Conservation (phyloP, 345 rosid genomes). For the Pistacia integerrima region DNA sequence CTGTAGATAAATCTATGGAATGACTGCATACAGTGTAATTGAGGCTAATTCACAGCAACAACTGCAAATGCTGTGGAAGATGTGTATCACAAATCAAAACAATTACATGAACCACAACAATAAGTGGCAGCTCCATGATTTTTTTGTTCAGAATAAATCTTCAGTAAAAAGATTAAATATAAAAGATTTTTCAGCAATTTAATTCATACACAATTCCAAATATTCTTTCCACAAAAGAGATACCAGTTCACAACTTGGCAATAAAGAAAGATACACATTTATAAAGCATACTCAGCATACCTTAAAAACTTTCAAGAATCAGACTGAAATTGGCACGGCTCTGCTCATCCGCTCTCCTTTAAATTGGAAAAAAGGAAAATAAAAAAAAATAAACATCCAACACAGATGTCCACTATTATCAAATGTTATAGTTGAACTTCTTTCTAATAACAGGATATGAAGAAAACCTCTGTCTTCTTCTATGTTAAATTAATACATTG, state of each 20-base stretch:
- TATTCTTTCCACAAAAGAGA: neutral
- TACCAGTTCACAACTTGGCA: neutral
- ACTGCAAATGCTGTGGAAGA: too few species aligned
- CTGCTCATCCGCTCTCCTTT: constrained; percentile 4
- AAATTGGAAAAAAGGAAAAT: too few species aligned
- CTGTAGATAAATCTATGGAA: too few species aligned
- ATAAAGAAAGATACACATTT: neutral
- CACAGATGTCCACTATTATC: too few species aligned
- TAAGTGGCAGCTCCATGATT: too few species aligned
- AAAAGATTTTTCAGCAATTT: neutral
- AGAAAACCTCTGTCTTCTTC: neutral
- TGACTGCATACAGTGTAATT: too few species aligned
- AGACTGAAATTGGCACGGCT: neutral
- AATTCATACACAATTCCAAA: neutral
- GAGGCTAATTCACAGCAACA: too few species aligned
- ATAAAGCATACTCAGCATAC: neutral
- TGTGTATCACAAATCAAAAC: too few species aligned
- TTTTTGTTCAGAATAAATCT: too few species aligned
- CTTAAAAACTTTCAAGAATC: neutral
- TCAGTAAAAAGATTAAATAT: neutral
- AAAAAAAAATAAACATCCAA: too few species aligned
- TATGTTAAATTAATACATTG: neutral
- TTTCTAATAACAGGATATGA: neutral
- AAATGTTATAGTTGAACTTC: neutral
- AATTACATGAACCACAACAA: too few species aligned